Conservation (phyloP, 352 stramenopile genomes). For the Globisporangium canariense region DNA sequence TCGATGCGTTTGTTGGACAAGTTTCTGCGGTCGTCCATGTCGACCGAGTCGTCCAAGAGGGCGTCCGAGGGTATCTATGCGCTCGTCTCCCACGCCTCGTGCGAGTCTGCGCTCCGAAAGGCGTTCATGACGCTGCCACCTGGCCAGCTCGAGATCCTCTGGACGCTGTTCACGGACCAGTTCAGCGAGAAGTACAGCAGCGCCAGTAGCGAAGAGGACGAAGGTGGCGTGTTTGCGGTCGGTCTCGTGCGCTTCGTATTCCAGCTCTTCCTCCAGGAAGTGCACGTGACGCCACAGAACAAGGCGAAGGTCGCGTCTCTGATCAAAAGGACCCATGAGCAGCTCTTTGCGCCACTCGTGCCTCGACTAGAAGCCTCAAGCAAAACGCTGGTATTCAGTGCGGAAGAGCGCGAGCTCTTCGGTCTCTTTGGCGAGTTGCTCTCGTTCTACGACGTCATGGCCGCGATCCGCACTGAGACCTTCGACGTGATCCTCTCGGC, state of each 20-base stretch:
- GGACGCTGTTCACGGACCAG: slow-evolving; percentile 60
- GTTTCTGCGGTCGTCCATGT: slow-evolving; percentile 41
- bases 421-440: slow-evolving; percentile 75
- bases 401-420: slow-evolving; percentile 60
- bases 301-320: slow-evolving; percentile 53
- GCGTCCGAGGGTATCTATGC: slow-evolving; percentile 39
- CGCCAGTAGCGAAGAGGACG: slow-evolving; percentile 2
- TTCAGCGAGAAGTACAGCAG: slow-evolving; percentile 25
- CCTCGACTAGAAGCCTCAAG: slow-evolving; percentile 13
- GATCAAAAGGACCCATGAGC: slow-evolving; percentile 48
- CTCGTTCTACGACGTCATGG: slow-evolving; percentile 61
- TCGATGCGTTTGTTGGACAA: slow-evolving; percentile 80
- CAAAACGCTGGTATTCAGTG: slow-evolving; percentile 23
- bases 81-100: slow-evolving; percentile 39
- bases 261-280: slow-evolving; percentile 72
- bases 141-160: slow-evolving; percentile 77
- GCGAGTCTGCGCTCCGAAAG: slow-evolving; percentile 51
- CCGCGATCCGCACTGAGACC: slow-evolving; percentile 34
- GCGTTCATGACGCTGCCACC: slow-evolving; percentile 71
- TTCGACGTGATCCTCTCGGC: slow-evolving; percentile 43
- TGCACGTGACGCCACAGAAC: slow-evolving; percentile 78
- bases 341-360: slow-evolving; percentile 38
- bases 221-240: slow-evolving; percentile 22
- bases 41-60: slow-evolving; percentile 16
- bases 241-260: slow-evolving; percentile 69